Base-by-base conservation (phyloP, 345 rosid genomes). In the Corchorus capsularis region DNA sequence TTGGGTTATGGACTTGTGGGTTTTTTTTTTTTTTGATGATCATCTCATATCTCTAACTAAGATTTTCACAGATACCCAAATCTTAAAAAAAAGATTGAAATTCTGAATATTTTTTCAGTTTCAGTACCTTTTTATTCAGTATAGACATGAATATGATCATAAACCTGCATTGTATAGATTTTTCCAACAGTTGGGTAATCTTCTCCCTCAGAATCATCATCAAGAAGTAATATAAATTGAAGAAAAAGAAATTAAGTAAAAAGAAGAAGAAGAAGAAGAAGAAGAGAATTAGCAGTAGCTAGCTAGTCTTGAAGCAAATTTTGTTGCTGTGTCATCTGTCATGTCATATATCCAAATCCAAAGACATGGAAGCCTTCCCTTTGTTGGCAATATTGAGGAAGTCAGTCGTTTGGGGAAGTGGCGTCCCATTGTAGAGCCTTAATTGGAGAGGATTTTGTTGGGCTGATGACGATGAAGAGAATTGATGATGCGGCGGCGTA, bases 261-360 rank as follows among this genome's bases (percentile, higher is more conserved):
- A 68, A 46, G 41, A 5, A 4, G 9, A 8, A 17, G 27, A 49
- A 15, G 2, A 69, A 68, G 22, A 47, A 10, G 32, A 50, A 50
- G n/a, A 16, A 4, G 45, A n/a, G 45, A 20, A 69, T 34, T 69
- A 69, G 72, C 45, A 32, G 72, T 20, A 32, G 57, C 73, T 72
- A 55, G 64, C 75, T 72, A 55, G 64, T 63, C 61, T 50, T 52
- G 46, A 5, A 2, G 22, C 27, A n/a, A 37, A 2, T 11, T 35
- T 55, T 70, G 61, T 46, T 56, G 0, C 6, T 61, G 3, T 61
- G 16, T 19, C n/a, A 14, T 83, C n/a, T n/a, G n/a, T n/a, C n/a
- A n/a, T n/a, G n/a, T n/a, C 77, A 82, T 43, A 82, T 81, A 62
- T 83, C 87, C 78, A 84, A 86, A 78, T 88, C 90, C 53, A 84